Evolutionary conservation across 345 rosid genomes (phyloP), one percentile per base, ranked within the genome.

Genomic region (Populus davidiana): DNA sequence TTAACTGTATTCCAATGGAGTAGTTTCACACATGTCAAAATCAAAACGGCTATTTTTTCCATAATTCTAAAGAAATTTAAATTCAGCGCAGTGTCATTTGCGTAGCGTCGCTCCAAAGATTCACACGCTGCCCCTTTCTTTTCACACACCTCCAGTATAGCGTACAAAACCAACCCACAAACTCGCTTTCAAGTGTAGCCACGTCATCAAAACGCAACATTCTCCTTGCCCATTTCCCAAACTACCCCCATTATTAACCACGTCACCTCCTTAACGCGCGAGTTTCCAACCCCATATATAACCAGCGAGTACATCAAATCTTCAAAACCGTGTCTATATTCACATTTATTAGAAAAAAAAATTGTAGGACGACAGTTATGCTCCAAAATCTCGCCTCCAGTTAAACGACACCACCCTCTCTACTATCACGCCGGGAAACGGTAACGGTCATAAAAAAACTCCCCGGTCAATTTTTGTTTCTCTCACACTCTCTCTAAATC

Each of bases 61-160:
- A n/a, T 49, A 20, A 27, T 8, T 33, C 54, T 38, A 33, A 65
- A 10, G 44, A 66, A 29, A 68, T 31, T 8, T 35, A 49, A 18
- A 10, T 74, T 63, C 17, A 73, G 47, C 64, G 5, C 35, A 29
- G 69, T 73, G 81, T 80, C 84, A 86, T 72, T 65, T 12, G 83
- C 89, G 86, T 88, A 86, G 89, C 92, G 94, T 84, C 88, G 83
- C 87, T 85, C 77, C 76, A 86, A 86, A 76, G 87, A 73, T 85
- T 72, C 85, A 59, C 83, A 41, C 71, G 50, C 5, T 44, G 5
- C 27, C 17, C 61, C 59, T 2, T 41, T 50, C 12, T 29, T 52
- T 63, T 38, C 78, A 16, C 12, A 8, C 63, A 39, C 73, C 73
- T 62, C 20, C 47, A 12, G 25, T 16, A 10, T 41, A 6, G 17